phyloP scores from a whole-genome alignment of 805 yeast species.

The Kazachstania africana region DNA sequence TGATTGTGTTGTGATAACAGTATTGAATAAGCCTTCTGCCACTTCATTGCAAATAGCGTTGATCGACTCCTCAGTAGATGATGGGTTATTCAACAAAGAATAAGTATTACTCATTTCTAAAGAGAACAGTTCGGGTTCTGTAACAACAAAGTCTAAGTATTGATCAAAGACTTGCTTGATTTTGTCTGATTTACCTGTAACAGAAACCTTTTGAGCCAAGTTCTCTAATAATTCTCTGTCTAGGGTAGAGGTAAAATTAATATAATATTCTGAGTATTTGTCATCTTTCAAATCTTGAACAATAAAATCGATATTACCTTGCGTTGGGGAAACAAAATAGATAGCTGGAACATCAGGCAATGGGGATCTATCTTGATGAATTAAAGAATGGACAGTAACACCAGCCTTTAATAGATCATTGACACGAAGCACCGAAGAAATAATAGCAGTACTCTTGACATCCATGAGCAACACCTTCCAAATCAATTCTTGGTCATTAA shows the following conservation, averaged over 20 bases:
- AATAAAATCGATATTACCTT: conserved; percentile 58
- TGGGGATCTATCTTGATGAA: conserved; percentile 62
- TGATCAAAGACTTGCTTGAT: conserved; percentile 90
- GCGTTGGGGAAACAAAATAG: conserved; percentile 82
- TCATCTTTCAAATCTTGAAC: conserved; percentile 63
- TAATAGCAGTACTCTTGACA: conserved; percentile 64
- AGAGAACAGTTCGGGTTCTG: conserved; percentile 85
- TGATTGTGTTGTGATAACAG: conserved; percentile 62
- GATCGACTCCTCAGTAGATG: conserved; percentile 64
- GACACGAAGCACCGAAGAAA: conserved; percentile 86
- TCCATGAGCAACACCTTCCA: conserved; percentile 93
- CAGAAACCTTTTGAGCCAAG: conserved; percentile 72
- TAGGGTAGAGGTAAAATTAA: conserved; percentile 78
- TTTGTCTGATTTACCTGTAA: conserved; percentile 54
- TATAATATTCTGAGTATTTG: conserved; percentile 65
- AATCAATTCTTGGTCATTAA: conserved; percentile 52
- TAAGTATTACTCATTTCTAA: conserved; percentile 59
- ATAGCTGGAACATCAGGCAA: conserved; percentile 91
- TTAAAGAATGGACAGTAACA: conserved; percentile 76
- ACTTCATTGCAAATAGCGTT: conserved; percentile 54
- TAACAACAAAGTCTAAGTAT: conserved; percentile 80
- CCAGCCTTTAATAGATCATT: conserved; percentile 86
- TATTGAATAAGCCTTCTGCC: conserved; percentile 70
- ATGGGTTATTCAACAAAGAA: conserved; percentile 56
- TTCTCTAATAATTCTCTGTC: conserved; percentile 74